Conservation (phyloP, 345 rosid species). For the Melaleuca quinquenervia region DNA sequence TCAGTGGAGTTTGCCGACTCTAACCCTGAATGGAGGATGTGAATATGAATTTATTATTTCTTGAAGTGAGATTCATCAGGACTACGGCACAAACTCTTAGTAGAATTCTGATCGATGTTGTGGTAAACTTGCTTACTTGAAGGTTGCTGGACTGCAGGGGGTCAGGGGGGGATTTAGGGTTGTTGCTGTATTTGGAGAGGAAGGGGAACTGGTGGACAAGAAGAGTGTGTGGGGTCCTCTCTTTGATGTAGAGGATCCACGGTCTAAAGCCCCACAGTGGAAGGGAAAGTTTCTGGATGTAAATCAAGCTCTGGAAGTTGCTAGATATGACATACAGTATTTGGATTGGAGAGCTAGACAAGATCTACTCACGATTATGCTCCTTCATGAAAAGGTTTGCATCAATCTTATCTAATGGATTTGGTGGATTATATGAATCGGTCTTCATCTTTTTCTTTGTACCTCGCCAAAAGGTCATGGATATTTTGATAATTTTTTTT, state of each 20-base stretch:
- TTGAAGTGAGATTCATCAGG: not conserved
- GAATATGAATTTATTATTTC: not conserved
- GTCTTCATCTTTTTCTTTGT: not conserved
- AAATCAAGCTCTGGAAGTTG: conserved; percentile 87
- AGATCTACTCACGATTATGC: conserved; percentile 88
- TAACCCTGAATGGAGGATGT: not conserved
- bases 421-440: not conserved
- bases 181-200: conserved; percentile 75
- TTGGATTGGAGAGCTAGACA: conserved; percentile 97
- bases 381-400: conserved; percentile 87
- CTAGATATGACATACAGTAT: conserved; percentile 85
- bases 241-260: conserved; percentile 92
- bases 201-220: conserved; percentile 52
- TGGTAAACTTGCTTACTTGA: not conserved
- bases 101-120: not conserved
- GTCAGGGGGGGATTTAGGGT: conserved; percentile 58
- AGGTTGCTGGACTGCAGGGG: conserved; percentile 21
- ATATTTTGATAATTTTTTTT: not conserved
- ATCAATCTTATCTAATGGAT: not conserved
- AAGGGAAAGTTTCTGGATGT: conserved; percentile 87
- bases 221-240: conserved; percentile 66
- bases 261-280: conserved; percentile 67
- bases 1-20: not conserved
- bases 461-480: not conserved
- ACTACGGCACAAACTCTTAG: not conserved